These are phyloP conservation scores for Setaria viridis DNA, from an alignment of 202 grass and related monocot species.

Conservation along the genomic window DNA sequence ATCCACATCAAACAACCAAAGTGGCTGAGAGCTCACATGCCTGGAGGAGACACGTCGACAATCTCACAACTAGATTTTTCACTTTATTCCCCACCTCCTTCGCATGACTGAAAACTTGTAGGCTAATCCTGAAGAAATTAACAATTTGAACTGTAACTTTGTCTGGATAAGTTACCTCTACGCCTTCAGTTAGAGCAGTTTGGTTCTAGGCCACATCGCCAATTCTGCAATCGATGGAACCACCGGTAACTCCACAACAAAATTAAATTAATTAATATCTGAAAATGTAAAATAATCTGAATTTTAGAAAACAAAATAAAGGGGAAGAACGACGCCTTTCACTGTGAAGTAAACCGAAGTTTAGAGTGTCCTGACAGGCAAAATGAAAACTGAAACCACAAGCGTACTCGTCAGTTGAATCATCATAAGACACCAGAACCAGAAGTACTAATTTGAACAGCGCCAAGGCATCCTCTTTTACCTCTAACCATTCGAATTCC, in stretches of 20 bases:
- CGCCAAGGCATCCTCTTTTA: no score
- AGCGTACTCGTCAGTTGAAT: background rate
- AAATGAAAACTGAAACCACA: background rate
- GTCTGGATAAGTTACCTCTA: background rate
- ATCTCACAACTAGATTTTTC: constrained; percentile 37
- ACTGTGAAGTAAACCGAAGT: background rate
- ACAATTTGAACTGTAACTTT: background rate
- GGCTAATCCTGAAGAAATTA: background rate
- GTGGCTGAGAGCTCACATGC: constrained; percentile 46
- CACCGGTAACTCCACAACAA: background rate
- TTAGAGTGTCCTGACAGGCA: background rate
- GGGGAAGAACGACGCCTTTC: background rate
- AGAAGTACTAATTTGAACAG: background rate
- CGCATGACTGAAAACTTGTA: constrained; percentile 18
- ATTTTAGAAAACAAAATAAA: background rate
- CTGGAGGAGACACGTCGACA: background rate
- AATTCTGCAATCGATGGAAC: background rate
- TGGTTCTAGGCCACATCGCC: background rate
- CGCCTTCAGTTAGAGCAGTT: background rate
- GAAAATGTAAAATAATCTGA: background rate
- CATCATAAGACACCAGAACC: background rate
- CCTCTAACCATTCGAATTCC: no score
- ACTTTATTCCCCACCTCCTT: constrained; percentile 8
- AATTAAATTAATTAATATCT: background rate
- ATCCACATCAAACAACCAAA: constrained; percentile 47